Base-by-base conservation (phyloP, 2,329 filamentous ascomycete species). In the Pseudogymnoascus sp. region DNA sequence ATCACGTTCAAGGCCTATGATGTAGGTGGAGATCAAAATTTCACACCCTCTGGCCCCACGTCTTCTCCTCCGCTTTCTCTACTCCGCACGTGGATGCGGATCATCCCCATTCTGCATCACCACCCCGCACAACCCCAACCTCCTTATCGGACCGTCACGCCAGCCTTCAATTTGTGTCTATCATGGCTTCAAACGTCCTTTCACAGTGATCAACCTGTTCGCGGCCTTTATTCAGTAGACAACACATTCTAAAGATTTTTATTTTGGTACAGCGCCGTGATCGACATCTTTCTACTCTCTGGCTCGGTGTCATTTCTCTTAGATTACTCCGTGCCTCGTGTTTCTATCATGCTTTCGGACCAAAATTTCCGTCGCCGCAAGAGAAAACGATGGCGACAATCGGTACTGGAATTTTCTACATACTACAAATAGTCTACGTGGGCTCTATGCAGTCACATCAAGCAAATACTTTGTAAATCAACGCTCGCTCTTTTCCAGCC, bases 101-200 rank as follows among this genome's bases (percentile, higher is more conserved):
- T 49, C 43, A 29, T 49, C 43, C n/a, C 43, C 43, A 49, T 26
- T 49, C 23, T 14, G 6, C 23, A 49, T 29, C 43, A 29, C 3
- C 43, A 49, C 43, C 16, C 49, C 49, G n/a, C 49, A 33, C 29
- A 33, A 55, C 26, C 49, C 49, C 49, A 12, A 4, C n/a, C 26
- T 16, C 45, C n/a, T 49, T 55, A 55, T 55, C 49, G 49, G 49
- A 33, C 49, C 49, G 49, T 33, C 49, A 33, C n/a, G 49, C 49
- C 49, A 55, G 29, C 16, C 49, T 33, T 11, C 49, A 19, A 19
- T 14, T 3, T 14, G 3, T 33, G 49, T 55, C n/a, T 55, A 55
- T 55, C 49, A 55, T 55, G 49, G 3, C 49, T 10, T 16, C 26
- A 19, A 33, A 55, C 10, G 5, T n/a, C n/a, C 4, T 33, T 33